Evolutionary conservation across 148 eudicot genomes (phyloP).

Genomic region (Persicaria maculosa): DNA sequence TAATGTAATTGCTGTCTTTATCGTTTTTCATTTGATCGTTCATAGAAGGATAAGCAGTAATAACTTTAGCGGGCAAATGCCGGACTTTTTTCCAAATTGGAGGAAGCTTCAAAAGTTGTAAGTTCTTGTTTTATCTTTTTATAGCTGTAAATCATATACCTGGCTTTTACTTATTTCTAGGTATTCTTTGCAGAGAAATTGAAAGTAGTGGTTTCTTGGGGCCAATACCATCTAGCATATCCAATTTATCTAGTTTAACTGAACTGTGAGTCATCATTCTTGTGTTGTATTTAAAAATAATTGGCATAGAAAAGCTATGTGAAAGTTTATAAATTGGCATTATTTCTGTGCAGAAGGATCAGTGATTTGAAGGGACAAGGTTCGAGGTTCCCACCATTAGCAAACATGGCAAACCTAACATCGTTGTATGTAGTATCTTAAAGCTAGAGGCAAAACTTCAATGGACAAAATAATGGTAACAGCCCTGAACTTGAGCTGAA

Average conservation of each 20-base stretch:
- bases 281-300: neutral
- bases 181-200: conserved; percentile 53
- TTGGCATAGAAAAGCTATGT: conserved; percentile 7
- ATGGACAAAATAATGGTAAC: neutral
- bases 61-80: conserved; percentile 52
- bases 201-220: conserved; percentile 60
- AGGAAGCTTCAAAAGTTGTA: conserved; percentile 50
- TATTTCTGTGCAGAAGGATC: conserved; percentile 47
- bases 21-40: neutral
- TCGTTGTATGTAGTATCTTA: conserved; percentile 30
- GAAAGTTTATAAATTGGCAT: neutral
- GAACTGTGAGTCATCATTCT: conserved; percentile 46
- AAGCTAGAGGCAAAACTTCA: neutral
- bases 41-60: conserved; percentile 69
- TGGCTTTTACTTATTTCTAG: conserved; percentile 2
- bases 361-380: conserved; percentile 48
- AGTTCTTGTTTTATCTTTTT: conserved; percentile 17
- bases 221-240: conserved; percentile 54
- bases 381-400: conserved; percentile 44
- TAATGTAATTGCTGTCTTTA: neutral
- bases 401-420: conserved; percentile 29
- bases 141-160: neutral
- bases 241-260: conserved; percentile 32
- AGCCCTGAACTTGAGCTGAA: neutral
- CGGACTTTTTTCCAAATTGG: conserved; percentile 57